Evolutionary conservation across 139 green algal species (phyloP).

Genomic region (Raphidocelis subcapitata): DNA sequence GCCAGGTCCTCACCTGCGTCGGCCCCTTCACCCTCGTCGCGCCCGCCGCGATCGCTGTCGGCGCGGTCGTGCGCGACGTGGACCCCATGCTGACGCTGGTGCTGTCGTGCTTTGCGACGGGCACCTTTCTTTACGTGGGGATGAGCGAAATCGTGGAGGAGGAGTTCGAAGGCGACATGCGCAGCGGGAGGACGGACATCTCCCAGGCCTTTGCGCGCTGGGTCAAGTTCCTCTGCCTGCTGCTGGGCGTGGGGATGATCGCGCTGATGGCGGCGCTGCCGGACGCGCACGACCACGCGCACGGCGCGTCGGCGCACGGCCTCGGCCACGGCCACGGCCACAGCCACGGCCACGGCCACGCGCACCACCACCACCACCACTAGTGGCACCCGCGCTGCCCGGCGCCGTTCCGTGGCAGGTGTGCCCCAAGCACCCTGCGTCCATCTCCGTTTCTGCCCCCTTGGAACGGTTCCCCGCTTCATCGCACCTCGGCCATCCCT

Average conservation of each 20-base stretch:
- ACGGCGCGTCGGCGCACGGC: not conserved
- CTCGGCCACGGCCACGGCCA: not conserved
- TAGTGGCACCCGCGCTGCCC: no score
- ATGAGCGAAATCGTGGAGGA: constrained; percentile 46
- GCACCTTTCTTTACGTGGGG: constrained; percentile 59
- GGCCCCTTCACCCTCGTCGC: constrained; percentile 44
- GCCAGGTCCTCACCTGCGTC: constrained; percentile 34
- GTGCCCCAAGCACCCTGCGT: no score
- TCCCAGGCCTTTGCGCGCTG: constrained; percentile 29
- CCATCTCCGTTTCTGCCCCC: no score
- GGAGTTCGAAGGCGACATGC: constrained; percentile 53
- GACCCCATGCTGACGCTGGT: constrained; percentile 34
- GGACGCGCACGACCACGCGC: constrained; percentile 32
- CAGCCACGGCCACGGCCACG: not conserved
- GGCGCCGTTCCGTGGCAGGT: no score
- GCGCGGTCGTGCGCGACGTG: constrained; percentile 27
- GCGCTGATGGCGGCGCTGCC: constrained; percentile 28
- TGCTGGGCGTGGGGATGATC: constrained; percentile 36
- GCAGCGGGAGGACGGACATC: constrained; percentile 26
- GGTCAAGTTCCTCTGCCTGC: constrained; percentile 35
- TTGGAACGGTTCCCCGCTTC: no score
- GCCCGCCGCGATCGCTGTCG: constrained; percentile 31
- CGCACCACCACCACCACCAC: constrained; percentile 17
- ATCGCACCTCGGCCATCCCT: no score
- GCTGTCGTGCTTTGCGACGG: constrained; percentile 48